phyloP scores from a whole-genome alignment of 768 basidiomycete species.

The Inosperma sp. region DNA sequence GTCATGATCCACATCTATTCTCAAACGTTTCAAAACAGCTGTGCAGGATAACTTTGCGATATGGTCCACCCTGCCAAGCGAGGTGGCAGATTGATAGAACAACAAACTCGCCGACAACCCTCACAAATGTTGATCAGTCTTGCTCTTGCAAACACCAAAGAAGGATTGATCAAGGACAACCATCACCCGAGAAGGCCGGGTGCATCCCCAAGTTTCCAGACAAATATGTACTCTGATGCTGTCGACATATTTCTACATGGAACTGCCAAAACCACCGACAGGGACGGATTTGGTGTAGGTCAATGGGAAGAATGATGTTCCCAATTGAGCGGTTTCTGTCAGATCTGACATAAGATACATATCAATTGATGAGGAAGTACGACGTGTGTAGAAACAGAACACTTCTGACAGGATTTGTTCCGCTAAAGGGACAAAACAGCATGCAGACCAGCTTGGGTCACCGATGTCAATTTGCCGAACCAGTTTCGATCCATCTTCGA shows the following conservation, averaged over 20 bases:
- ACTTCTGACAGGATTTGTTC: constrained; percentile 22
- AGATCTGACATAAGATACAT: constrained; percentile 20
- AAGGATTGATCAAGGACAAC: neutral
- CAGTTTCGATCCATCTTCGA: constrained; percentile 30
- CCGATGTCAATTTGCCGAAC: constrained; percentile 27
- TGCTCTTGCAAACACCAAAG: neutral
- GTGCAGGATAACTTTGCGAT: no score
- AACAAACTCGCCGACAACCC: no score
- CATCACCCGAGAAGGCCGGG: neutral
- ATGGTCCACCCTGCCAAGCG: no score
- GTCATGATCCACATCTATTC: no score
- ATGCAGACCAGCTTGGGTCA: constrained; percentile 20
- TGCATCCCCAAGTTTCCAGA: no score
- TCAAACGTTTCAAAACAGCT: no score
- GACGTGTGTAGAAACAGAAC: constrained; percentile 22
- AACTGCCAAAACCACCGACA: constrained; percentile 21
- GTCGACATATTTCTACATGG: neutral
- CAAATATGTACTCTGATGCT: neutral
- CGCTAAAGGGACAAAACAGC: constrained; percentile 18
- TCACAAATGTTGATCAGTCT: no score
- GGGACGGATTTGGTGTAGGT: constrained; percentile 21
- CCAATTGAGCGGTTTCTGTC: constrained; percentile 41
- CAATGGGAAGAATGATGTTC: constrained; percentile 17
- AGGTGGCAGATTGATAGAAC: no score
- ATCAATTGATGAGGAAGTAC: constrained; percentile 16